Conservation (phyloP, 2,329 filamentous ascomycete genomes). For the Coniochaeta ligniaria region DNA sequence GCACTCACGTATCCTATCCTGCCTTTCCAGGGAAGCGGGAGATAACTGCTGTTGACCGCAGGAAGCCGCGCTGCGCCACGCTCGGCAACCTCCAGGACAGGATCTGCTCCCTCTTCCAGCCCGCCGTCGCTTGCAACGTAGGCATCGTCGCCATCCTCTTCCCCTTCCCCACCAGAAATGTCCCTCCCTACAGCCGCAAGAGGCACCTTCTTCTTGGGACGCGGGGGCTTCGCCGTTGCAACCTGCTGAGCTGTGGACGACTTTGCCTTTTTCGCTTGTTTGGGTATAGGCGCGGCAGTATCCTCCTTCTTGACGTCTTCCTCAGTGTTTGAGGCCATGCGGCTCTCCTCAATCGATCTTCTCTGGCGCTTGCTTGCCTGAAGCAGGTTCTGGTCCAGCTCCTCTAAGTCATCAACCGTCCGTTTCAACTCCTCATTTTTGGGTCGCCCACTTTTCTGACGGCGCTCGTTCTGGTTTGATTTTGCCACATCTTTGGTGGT, state of each 20-base stretch:
- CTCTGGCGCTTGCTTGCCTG: slow-evolving; percentile 37
- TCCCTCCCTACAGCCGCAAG: not conserved
- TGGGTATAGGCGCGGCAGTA: not conserved
- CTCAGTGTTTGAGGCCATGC: slow-evolving; percentile 10
- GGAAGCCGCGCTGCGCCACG: slow-evolving; percentile 54
- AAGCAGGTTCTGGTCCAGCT: slow-evolving; percentile 42
- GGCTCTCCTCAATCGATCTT: slow-evolving; percentile 34
- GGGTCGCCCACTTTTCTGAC: not conserved
- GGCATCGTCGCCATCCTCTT: slow-evolving; percentile 12
- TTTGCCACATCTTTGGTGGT: not conserved
- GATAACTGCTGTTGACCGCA: slow-evolving; percentile 72
- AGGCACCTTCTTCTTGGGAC: not conserved
- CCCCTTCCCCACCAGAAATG: slow-evolving; percentile 3
- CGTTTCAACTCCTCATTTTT: slow-evolving; percentile 22
- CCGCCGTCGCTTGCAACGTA: slow-evolving; percentile 12
- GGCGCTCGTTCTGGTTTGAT: not conserved
- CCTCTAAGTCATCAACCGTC: slow-evolving; percentile 35
- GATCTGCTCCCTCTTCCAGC: slow-evolving; percentile 7
- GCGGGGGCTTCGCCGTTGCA: not conserved
- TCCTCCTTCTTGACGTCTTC: not conserved
- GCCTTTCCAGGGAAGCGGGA: slow-evolving; percentile 87
- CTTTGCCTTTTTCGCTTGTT: not conserved
- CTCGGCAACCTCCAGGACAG: slow-evolving; percentile 16
- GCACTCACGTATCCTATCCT: slow-evolving; percentile 73
- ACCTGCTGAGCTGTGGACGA: not conserved